Base-by-base conservation (phyloP, 1,139 yeast species). In the Saccharomyces hybrid region DNA sequence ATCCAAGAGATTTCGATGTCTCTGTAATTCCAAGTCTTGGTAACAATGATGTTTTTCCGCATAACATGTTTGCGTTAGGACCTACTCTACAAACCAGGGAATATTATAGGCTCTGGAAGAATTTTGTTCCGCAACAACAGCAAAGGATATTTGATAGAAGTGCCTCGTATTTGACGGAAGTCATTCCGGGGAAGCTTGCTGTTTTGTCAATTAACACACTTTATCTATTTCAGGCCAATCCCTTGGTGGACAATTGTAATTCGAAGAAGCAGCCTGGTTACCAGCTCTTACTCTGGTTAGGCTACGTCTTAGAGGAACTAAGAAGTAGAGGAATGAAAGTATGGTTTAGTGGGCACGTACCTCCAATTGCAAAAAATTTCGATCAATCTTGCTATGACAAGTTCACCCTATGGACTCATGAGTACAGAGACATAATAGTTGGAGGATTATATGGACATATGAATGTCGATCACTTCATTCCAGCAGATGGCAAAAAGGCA, bases 391-490 rank as follows among this genome's bases (percentile, higher is more conserved):
- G 96, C 65, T 82, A 80, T 61, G 75, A 89, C 53, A 87, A 88
- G 66, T 84, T 83, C 66, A 78, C 86, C 41, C 78, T 83, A 23
- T 88, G 96, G 95, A 72, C 82, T 46, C 82, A 87, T 63, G 96
- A 87, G 64, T 88, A 84, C 66, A 76, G 95, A 60, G 96, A 88
- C 66, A 79, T 88, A 41, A 84, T 88, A 47, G 76, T 88, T 58
- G 96, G 96, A 28, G 90, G 93, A 11, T 71, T 88, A 31, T 88
- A 79, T 67, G 96, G 96, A 0, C 96, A 88, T 66, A 88, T 88
- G 96, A 88, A 88, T 68, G 73, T 88, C 56, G 96, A 88, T 67
- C 96, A 88, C 71, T 88, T 87, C 65, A 76, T 86, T 50, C 88
- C 95, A 0, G 75, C 85, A 60, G 95, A 88, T 71, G 78, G 89